Evolutionary conservation across 495 filamentous ascomycete species (phyloP), one percentile per base, ranked within the genome.

Genomic region (Xylaria scruposa): DNA sequence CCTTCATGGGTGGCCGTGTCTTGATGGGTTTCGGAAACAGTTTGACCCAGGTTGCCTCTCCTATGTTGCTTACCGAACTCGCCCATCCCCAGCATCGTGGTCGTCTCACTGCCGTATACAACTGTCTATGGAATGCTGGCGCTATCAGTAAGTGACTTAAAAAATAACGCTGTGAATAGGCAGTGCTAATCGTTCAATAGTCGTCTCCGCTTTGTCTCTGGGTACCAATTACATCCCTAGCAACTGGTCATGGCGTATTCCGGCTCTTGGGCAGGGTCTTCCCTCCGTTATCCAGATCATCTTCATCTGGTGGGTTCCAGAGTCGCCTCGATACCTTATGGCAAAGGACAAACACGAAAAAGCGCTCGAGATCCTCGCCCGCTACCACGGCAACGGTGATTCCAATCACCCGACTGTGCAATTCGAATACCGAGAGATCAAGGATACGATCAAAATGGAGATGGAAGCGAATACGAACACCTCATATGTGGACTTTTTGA

Each of bases 31-130:
- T 90, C 72, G 87, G 88, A 70, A 86, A 86, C 73, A 87, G 84
- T 26, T 80, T 90, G 59, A 85, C 88, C 24, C 87, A 91, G 76
- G 85, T 89, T 65, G 85, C 88, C 26, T 87, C 90, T 15, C 89
- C 90, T 56, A 85, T 91, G 73, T 80, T 92, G 67, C 83, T 91
- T 49, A 89, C 89, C 40, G 90, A 92, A 80, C 78, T 92, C 61
- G 85, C 85, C 51, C 90, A 91, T 73, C 88, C 90, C 53, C 89
- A 91, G 78, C 90, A 91, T 67, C 89, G 89, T 80, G 90, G 86
- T 44, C 83, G 88, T 75, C 86, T 91, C 76, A 91, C 88, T 51
- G 87, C 88, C 31, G 86, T 91, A 47, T 92, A 91, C 77, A 91
- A 92, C 81, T 87, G 86, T 77, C 83, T 86, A 72, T 91, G 87